Evolutionary conservation across 805 yeast species (phyloP), one percentile per base, ranked within the genome.

Genomic region (Suhomyces sp.): DNA sequence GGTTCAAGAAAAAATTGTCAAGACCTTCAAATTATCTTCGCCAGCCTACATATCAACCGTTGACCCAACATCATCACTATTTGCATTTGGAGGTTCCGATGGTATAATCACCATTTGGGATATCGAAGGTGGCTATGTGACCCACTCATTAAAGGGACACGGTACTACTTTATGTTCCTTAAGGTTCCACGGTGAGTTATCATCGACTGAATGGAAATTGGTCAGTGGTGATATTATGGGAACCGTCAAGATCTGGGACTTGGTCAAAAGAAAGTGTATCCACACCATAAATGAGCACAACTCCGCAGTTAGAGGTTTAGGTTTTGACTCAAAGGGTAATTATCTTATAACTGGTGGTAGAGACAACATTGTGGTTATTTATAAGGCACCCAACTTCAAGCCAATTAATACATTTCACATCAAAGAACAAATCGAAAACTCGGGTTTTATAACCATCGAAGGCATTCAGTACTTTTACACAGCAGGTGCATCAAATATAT

Each of bases 11-110:
- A 38, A 42, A 5, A 64, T 84, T 51, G 65, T 74, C 53, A 84
- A 83, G 62, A 72, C 76, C 13, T 78, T 80, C 71, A 86, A 82
- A 65, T 66, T 88, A 45, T 73, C 90, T 2, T 86, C 97, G 1
- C 97, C 97, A 1, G 87, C 89, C 1, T 89, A 88, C 67, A 86
- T 90, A 9, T 79, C 90, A 45, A 77, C 87, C 9, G 82, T 82
- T 22, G 99, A 94, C 68, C 66, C 81, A 2, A 90, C 97, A 0
- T 86, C 96, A 2, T 84, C 96, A 2, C 74, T 94, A 36, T 82
- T 92, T 63, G 96, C 97, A 17, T 85, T 94, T 64, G 99, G 99
- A 40, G 91, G 96, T 46, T 88, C 97, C 0, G 99, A 94, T 69
- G 98, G 99, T 47, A 81, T 85, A 42, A 87, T 92, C 15, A 85